Conservation (phyloP, 306 rosid genomes). For the Vigna radiata region DNA sequence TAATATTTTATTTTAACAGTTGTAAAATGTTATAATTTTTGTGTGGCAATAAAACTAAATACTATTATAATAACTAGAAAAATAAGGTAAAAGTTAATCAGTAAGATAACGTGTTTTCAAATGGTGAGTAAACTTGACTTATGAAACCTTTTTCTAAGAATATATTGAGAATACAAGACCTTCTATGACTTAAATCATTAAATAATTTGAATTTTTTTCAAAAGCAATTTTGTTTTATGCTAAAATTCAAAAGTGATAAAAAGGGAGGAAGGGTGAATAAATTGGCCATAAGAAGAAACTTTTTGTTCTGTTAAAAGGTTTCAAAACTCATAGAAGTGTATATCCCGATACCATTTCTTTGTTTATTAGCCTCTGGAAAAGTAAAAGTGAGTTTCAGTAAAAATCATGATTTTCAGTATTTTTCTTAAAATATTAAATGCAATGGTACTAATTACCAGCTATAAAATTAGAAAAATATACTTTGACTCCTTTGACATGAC, state of each 20-base stretch:
- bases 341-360: no score
- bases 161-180: neutral
- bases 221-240: conserved; percentile 2
- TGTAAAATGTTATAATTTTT: neutral
- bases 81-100: neutral
- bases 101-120: no score
- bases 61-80: neutral
- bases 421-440: neutral
- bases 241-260: neutral
- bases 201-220: neutral
- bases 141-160: neutral
- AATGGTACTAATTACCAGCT: neutral
- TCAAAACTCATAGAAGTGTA: neutral
- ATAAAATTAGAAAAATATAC: no score
- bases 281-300: neutral
- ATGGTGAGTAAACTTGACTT: neutral
- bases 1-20: no score
- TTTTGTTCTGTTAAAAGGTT: neutral
- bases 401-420: neutral
- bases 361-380: no score
- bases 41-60: neutral
- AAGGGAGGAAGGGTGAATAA: neutral
- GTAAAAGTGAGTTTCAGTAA: neutral
- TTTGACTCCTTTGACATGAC: no score
- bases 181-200: neutral